Conservation (phyloP, 768 basidiomycete species). For the Russula olivacea region DNA sequence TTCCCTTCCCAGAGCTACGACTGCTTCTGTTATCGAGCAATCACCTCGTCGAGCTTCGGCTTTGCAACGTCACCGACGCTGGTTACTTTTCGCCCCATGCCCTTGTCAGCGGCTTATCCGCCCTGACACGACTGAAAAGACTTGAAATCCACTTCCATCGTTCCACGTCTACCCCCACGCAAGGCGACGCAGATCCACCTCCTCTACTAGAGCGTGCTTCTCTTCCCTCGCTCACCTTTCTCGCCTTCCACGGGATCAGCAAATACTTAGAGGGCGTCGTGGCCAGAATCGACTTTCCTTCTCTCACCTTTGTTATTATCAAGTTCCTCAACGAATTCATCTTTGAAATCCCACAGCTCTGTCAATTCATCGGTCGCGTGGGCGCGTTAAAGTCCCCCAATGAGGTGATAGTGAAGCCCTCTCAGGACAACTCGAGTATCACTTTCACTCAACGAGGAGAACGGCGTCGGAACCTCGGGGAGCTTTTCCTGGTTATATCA, state of each 20-base stretch:
- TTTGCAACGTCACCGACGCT: neutral
- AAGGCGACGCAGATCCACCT: neutral
- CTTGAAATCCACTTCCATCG: neutral
- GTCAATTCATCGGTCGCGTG: neutral
- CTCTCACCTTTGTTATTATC: neutral
- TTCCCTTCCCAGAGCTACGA: neutral
- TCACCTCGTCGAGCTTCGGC: neutral
- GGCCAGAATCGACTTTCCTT: neutral
- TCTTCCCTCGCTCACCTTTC: neutral
- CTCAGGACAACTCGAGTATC: neutral
- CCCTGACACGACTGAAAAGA: neutral
- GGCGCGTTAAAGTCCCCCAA: neutral
- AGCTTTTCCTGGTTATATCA: neutral
- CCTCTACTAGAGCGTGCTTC: neutral
- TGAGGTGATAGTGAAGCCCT: neutral
- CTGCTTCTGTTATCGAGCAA: neutral
- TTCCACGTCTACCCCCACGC: neutral
- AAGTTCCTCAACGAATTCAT: neutral
- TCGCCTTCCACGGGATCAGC: neutral
- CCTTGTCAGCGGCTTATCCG: neutral
- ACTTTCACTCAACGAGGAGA: neutral
- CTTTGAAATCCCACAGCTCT: constrained; percentile 3
- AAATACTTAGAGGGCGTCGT: neutral
- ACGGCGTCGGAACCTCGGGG: neutral
- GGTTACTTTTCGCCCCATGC: neutral